A percentile compares a stretch with the other conserved stretches of the same genome.
These are phyloP conservation scores for Butyriboletus loyo DNA, from an alignment of 768 basidiomycete genomes.

Conservation along the genomic window DNA sequence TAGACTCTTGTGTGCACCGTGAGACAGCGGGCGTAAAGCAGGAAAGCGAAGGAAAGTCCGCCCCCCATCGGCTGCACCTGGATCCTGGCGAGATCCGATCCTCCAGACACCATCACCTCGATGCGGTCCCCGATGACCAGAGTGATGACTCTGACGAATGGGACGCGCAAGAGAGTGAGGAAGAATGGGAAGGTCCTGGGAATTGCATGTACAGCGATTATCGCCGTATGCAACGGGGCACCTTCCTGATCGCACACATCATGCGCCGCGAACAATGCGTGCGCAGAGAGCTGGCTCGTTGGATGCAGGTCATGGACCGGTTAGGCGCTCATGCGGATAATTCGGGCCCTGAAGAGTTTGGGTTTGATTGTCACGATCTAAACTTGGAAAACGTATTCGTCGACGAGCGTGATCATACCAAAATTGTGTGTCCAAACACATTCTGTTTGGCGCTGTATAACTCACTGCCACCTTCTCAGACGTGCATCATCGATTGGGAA, in stretches of 20 bases:
- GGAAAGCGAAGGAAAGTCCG: conserved; percentile 75
- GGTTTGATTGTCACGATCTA: conserved; percentile 81
- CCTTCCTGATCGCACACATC: conserved; percentile 74
- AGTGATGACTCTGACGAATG: conserved; percentile 79
- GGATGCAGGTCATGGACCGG: conserved; percentile 65
- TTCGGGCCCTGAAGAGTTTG: conserved; percentile 56
- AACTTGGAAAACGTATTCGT: conserved; percentile 86
- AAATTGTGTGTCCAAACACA: conserved; percentile 53
- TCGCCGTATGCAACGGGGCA: conserved; percentile 73
- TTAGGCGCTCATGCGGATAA: conserved; percentile 37
- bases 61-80: conserved; percentile 73
- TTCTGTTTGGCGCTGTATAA: neutral
- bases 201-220: conserved; percentile 82
- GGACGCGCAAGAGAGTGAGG: conserved; percentile 76
- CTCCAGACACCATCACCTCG: conserved; percentile 66
- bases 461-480: conserved; percentile 39
- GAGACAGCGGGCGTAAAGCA: conserved; percentile 70
- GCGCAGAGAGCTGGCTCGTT: conserved; percentile 67
- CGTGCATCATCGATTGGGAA: conserved; percentile 89
- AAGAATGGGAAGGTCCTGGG: conserved; percentile 70
- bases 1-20: conserved; percentile 63
- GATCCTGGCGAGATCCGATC: conserved; percentile 75
- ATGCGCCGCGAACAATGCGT: conserved; percentile 60
- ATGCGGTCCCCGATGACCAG: conserved; percentile 67
- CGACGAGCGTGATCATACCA: conserved; percentile 60